Evolutionary conservation across 352 stramenopile species (phyloP), one percentile per base, ranked within the genome.

Genomic region (Globisporangium radiosum): DNA sequence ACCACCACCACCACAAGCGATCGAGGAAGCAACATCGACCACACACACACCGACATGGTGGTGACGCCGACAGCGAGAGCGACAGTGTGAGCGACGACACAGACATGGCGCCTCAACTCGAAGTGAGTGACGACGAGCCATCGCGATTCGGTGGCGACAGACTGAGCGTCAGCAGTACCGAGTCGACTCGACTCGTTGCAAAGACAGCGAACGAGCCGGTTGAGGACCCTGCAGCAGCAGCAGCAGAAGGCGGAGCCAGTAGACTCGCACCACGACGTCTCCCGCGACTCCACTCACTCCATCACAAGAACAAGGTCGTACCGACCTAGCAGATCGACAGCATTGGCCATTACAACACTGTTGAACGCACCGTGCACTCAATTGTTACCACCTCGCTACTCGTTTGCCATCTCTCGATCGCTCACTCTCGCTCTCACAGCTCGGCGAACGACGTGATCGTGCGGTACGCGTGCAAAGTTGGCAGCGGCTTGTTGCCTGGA

Each of bases 401-500:
- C 11, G 43, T 17, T 7, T 33, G 25, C 25, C 25, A 33, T 33
- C 43, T 47, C 43, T 47, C 42, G 42, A 10, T 47, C 42, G 13
- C 42, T 47, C 10, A 5, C 42, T 47, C 42, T 14, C 42, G 11
- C n/a, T 37, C 36, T 65, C 58, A 67, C 13, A 92, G 70, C 69
- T 92, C 73, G 19, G 59, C 66, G 47, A 92, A 92, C 15, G 81
- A 88, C 10, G 54, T 63, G 54, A 90, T 78, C 36, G 71, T 78
- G 44, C 54, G 67, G 70, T 82, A 88, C 65, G 69, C 63, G 63
- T 85, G 78, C 19, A 63, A 57, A 2, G 72, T 63, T 1, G 85
- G 85, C 57, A 97, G 70, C 48, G 78, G 65, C 43, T 75, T 75
- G 72, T 96, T 97, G 40, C 89, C 87, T n/a, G 87, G 87, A 54